Conservation (phyloP, 495 filamentous ascomycete genomes). For the Neurospora cerealis region DNA sequence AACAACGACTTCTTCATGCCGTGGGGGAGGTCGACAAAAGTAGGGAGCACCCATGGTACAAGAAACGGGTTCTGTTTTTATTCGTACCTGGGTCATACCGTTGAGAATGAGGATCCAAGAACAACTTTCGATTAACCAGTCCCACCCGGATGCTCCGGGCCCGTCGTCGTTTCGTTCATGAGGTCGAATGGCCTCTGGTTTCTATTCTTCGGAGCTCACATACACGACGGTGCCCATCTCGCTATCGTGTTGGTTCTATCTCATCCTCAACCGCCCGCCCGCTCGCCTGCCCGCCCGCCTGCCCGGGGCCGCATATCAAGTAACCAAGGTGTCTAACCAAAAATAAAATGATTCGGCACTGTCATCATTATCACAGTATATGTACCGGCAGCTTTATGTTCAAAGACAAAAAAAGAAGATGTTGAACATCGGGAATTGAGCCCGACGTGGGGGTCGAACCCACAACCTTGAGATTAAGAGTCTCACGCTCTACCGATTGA, state of each 20-base stretch:
- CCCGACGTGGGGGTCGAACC: not conserved
- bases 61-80: not conserved
- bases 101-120: not conserved
- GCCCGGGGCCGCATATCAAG: too few species aligned
- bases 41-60: not conserved
- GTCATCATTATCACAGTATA: too few species aligned
- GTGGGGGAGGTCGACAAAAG: not conserved
- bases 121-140: not conserved
- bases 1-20: not conserved
- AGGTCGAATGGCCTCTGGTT: not conserved
- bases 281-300: too few species aligned
- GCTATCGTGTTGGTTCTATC: not conserved
- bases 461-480: slow-evolving; percentile 42
- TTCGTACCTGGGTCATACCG: not conserved
- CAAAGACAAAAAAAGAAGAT: not conserved
- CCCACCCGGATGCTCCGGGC: not conserved
- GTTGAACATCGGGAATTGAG: not conserved
- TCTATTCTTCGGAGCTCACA: not conserved
- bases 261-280: not conserved
- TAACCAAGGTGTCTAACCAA: too few species aligned
- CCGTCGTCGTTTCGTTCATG: not conserved
- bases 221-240: not conserved
- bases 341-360: too few species aligned
- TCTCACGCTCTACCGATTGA: slow-evolving; percentile 81
- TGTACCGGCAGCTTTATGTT: not conserved